Evolutionary conservation across 1,139 yeast genomes (phyloP), one percentile per base, ranked within the genome.

Genomic region (Magnusiomyces tetraspermus): DNA sequence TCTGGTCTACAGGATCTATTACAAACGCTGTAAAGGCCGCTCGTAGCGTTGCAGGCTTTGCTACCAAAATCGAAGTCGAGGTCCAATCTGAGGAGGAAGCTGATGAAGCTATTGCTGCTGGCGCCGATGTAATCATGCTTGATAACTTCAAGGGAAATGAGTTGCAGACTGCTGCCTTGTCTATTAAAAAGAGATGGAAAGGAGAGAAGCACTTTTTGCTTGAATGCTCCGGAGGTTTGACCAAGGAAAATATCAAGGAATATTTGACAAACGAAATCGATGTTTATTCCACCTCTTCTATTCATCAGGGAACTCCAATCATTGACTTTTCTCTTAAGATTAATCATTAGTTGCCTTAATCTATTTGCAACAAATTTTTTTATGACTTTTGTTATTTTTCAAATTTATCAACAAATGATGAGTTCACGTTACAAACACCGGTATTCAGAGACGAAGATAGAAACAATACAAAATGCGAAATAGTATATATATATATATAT

Each of bases 111-210:
- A 90, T 90, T 63, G 79, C 75, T 30, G 95, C 97, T 5, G 97
- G 97, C 19, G 97, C 97, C 0, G 97, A 90, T 68, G 88, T 90
- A 21, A 84, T 92, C 59, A 90, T 90, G 97, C 76, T 92, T 64
- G 97, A 92, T 66, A 90, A 92, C 67, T 90, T 92, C 67, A 66
- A 74, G 2, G 88, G 90, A 2, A 78, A 75, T 0, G 85, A 76
- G 33, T 74, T 90, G 55, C 81, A 78, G 59, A 60, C 66, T 1
- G 94, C 85, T 22, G 95, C 97, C 1, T 68, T 68, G 43, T 75
- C 71, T 57, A 71, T 90, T 59, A 87, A 83, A 66, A 58, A 65
- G 10, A 74, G 73, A 58, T 86, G 85, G 78, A 63, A 67, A 2
- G 42, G 47, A 31, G 62, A 65, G 43, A 72, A 74, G 58, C 74